Base-by-base conservation (phyloP, 257 asterid genomes). In the Salvia splendens region DNA sequence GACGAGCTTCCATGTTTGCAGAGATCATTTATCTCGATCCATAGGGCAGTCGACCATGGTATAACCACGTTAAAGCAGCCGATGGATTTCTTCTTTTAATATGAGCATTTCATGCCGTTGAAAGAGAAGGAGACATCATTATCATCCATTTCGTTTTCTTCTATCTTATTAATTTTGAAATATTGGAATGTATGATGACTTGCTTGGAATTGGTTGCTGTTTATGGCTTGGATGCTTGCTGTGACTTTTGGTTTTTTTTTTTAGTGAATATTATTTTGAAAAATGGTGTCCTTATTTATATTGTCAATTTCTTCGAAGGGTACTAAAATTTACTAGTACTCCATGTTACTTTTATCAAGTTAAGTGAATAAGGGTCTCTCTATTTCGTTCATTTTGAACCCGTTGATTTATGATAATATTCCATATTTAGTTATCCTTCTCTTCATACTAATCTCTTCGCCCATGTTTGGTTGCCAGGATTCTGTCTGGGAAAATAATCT, bases 1-100 rank as follows among this genome's bases (percentile, higher is more conserved):
- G 95, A 64, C 84, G 98, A 46, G 93, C 98, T 61, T 93, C 98
- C 4, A 69, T 78, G 30, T 71, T 73, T 63, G 96, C 98, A 1
- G 95, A 90, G 64, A 84, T 93, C 17, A 42, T 88, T 40, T 88
- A 75, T 66, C 62, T 79, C n/a, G 97, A 90, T 42, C 95, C 95
- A 0, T 87, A 81, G 77, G 5, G 17, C 20, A 12, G 32, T 59
- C 48, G 9, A 36, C 30, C 4, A 36, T 59, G 5, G 17, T 12
- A 20, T 5, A 53, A 9, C 59, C 5, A 20, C 30, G 38, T 40
- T 1, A 17, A 40, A 38, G 0, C 16, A 40, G 49, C 16, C 9
- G 48, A 36, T 58, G 46, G 12, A 58, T 58, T 38, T 40, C 5
- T 52, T 33, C 16, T 15, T 60, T 41, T 8, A 9, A 60, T 40